Conservation (phyloP, 768 basidiomycete species). For the Mycena vulgaris region DNA sequence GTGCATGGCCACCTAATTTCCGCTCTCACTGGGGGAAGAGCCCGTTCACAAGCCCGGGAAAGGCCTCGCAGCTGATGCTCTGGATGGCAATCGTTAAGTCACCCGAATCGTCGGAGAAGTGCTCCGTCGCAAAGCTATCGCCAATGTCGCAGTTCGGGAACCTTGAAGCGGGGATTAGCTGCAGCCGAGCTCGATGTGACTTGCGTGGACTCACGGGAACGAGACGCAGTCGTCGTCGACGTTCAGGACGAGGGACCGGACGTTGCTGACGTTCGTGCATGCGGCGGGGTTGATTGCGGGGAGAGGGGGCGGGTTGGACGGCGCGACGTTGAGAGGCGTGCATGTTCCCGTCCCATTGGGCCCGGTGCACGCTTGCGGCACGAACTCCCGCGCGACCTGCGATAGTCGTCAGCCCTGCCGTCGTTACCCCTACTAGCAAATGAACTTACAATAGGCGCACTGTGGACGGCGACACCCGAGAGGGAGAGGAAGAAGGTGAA, state of each 20-base stretch:
- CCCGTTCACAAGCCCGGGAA: slow-evolving; percentile 24
- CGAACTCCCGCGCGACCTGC: slow-evolving; percentile 6
- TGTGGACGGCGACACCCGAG: slow-evolving; percentile 28
- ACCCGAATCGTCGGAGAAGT: slow-evolving; percentile 25
- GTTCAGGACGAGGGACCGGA: slow-evolving; percentile 14
- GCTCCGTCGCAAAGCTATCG: slow-evolving; percentile 21
- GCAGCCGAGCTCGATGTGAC: neutral
- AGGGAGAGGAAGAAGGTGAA: slow-evolving; percentile 26
- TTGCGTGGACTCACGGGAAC: neutral
- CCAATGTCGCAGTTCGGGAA: slow-evolving; percentile 1
- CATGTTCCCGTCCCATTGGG: slow-evolving; percentile 19
- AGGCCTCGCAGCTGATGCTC: slow-evolving; percentile 31
- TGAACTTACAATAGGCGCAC: slow-evolving; percentile 29
- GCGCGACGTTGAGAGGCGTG: slow-evolving; percentile 18
- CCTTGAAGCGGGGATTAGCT: neutral
- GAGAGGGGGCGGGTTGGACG: neutral
- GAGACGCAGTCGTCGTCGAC: neutral
- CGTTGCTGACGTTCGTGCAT: slow-evolving; percentile 18
- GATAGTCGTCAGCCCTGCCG: neutral
- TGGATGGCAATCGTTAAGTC: neutral
- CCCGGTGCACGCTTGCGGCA: slow-evolving; percentile 24
- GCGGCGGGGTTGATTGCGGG: slow-evolving; percentile 11
- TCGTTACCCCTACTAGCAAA: too few species aligned
- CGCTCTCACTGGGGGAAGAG: slow-evolving; percentile 17
- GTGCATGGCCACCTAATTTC: neutral